Evolutionary conservation across 371 early-diverging fungal species (phyloP).

Genomic region (Apophysomyces variabilis): DNA sequence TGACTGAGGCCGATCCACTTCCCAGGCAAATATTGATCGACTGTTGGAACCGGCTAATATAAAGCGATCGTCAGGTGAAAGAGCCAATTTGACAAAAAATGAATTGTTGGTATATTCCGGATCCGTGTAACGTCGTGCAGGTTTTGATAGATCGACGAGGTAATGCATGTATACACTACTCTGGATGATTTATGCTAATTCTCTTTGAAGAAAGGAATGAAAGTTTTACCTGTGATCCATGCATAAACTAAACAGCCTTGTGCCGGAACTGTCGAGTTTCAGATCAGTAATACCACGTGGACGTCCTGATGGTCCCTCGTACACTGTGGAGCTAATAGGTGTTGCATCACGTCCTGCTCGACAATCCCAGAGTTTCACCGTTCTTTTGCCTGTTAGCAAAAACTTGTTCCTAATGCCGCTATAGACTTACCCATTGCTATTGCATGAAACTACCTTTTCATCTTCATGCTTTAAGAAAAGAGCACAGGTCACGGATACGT

Average conservation of each 20-base stretch:
- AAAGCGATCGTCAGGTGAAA: constrained; percentile 46
- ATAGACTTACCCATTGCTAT: constrained; percentile 60
- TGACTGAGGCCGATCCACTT: constrained; percentile 27
- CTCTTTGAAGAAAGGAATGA: too few species aligned
- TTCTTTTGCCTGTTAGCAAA: constrained; percentile 15
- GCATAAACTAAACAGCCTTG: constrained; percentile 42
- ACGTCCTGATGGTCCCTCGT: constrained; percentile 21
- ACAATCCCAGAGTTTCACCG: constrained; percentile 56
- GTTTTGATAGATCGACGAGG: constrained; percentile 30
- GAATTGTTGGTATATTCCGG: constrained; percentile 25
- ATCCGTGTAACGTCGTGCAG: constrained; percentile 30
- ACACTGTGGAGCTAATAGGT: constrained; percentile 20
- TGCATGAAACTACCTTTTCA: constrained; percentile 55
- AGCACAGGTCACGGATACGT: constrained; percentile 61
- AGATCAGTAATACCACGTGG: constrained; percentile 40
- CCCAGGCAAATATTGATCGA: constrained; percentile 38
- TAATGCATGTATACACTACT: constrained; percentile 43
- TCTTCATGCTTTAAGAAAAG: constrained; percentile 43
- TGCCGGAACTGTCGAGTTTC: constrained; percentile 40
- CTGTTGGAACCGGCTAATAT: constrained; percentile 39
- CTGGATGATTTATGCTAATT: background rate
- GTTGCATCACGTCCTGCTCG: constrained; percentile 30
- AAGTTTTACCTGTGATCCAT: constrained; percentile 34
- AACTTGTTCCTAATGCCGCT: background rate
- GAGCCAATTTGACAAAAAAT: constrained; percentile 36